phyloP scores from a whole-genome alignment of 371 early-diverging fungal genomes.

The Encephalitozoon cuniculi region DNA sequence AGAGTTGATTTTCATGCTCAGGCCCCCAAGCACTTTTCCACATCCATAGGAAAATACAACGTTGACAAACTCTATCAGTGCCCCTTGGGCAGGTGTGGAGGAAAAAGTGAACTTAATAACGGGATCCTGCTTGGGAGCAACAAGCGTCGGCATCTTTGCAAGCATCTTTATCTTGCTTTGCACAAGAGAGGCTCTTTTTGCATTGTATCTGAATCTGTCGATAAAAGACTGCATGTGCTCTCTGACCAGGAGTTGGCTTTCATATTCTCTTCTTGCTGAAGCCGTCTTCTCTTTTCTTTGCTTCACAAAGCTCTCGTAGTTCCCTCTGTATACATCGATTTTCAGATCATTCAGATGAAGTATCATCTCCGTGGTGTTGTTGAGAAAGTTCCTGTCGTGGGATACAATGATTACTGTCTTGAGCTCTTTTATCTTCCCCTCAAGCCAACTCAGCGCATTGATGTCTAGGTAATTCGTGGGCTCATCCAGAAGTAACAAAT shows the following conservation, averaged over 20 bases:
- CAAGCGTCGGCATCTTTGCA: slow-evolving; percentile 68
- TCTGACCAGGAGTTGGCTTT: slow-evolving; percentile 26
- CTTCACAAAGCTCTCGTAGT: slow-evolving; percentile 85
- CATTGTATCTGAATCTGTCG: slow-evolving; percentile 93
- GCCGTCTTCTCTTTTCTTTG: slow-evolving; percentile 80
- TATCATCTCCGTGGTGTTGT: slow-evolving; percentile 86
- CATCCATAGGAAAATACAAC: slow-evolving; percentile 29
- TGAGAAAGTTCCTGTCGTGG: slow-evolving; percentile 95
- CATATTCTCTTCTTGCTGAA: slow-evolving; percentile 73
- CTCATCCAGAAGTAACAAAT: slow-evolving; percentile 91
- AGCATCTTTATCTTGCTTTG: slow-evolving; percentile 91
- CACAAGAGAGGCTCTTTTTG: slow-evolving; percentile 90
- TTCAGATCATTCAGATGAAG: slow-evolving; percentile 74
- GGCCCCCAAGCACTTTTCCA: slow-evolving; percentile 62
- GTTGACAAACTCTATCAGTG: slow-evolving; percentile 33
- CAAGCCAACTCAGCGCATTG: slow-evolving; percentile 87
- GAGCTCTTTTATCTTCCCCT: slow-evolving; percentile 72
- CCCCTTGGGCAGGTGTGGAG: slow-evolving; percentile 1
- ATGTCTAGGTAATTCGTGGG: slow-evolving; percentile 85
- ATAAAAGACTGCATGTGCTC: slow-evolving; percentile 93
- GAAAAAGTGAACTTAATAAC: slow-evolving; percentile 44
- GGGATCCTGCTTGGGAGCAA: slow-evolving; percentile 22
- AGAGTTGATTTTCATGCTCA: slow-evolving; percentile 65
- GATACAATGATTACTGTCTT: slow-evolving; percentile 81
- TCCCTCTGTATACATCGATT: slow-evolving; percentile 80